phyloP scores from a whole-genome alignment of 176 grass and related monocot species.

The Eleusine coracana region DNA sequence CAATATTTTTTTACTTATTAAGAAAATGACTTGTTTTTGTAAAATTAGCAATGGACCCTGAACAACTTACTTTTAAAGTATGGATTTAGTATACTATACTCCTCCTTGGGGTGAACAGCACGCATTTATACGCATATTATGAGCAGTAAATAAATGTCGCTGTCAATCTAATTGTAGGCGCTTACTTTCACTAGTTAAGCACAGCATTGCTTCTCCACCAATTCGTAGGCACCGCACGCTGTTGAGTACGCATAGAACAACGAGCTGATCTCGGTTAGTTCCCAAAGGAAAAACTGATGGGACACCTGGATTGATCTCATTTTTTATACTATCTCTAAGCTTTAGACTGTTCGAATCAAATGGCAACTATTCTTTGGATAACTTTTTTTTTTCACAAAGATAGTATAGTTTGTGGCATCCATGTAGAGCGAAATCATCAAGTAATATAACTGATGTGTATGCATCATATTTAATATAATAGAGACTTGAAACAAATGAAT shows the following conservation, averaged over 20 bases:
- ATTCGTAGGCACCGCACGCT: slow-evolving; percentile 43
- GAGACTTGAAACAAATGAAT: background rate
- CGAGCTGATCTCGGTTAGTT: slow-evolving; percentile 47
- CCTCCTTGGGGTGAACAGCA: slow-evolving; percentile 21
- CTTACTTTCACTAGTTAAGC: slow-evolving; percentile 46
- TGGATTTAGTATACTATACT: no score
- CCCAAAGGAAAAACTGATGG: slow-evolving; percentile 47
- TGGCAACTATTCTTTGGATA: background rate
- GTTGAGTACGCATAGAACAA: slow-evolving; percentile 39
- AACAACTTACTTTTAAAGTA: no score
- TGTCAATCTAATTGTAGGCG: slow-evolving; percentile 17
- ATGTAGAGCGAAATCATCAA: background rate
- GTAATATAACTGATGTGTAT: background rate
- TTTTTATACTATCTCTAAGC: background rate
- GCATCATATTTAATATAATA: background rate
- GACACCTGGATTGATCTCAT: slow-evolving; percentile 29
- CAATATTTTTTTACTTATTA: no score
- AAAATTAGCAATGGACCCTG: no score
- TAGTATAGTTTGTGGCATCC: background rate
- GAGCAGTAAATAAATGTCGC: slow-evolving; percentile 11
- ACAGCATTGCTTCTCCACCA: slow-evolving; percentile 48
- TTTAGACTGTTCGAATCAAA: slow-evolving; percentile 11
- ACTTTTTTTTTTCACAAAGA: background rate
- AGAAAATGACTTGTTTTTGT: no score
- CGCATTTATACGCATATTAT: background rate